A percentile compares a stretch with the other conserved stretches of the same genome.
Conservation (phyloP, 2,329 filamentous ascomycete genomes). For the Fusarium aywerte region DNA sequence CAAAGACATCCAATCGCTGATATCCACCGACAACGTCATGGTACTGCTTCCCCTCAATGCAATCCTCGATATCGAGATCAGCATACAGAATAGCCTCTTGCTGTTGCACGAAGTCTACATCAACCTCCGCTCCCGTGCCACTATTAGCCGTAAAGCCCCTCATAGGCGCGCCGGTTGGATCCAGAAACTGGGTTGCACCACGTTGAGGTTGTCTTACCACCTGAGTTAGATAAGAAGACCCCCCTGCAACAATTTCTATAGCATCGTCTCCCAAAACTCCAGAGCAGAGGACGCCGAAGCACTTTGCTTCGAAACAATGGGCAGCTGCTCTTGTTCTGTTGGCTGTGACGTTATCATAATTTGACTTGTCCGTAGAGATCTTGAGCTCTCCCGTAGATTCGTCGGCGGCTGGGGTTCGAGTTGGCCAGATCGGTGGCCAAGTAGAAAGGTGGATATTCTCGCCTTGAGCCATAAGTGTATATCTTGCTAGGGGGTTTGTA, state of each 20-base stretch:
- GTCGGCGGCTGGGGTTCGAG: constrained; percentile 37
- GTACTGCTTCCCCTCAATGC: constrained; percentile 66
- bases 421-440: constrained; percentile 67
- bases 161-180: constrained; percentile 59
- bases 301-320: constrained; percentile 69
- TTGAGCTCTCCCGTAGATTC: too few species aligned
- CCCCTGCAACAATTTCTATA: constrained; percentile 49
- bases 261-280: constrained; percentile 55
- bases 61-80: constrained; percentile 60
- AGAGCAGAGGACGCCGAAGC: constrained; percentile 63
- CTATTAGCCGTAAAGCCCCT: constrained; percentile 52
- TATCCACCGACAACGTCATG: constrained; percentile 67
- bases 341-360: constrained; percentile 65
- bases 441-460: constrained; percentile 66
- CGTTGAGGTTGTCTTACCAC: constrained; percentile 53
- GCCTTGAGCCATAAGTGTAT: constrained; percentile 63
- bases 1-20: constrained; percentile 65
- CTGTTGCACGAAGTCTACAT: constrained; percentile 54
- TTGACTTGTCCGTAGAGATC: constrained; percentile 21
- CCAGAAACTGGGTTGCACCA: constrained; percentile 62
- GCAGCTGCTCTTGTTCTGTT: constrained; percentile 64
- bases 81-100: constrained; percentile 63
- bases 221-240: constrained; percentile 45
- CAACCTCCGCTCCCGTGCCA: constrained; percentile 26
- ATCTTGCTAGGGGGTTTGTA: constrained; percentile 65